phyloP scores from a whole-genome alignment of 768 basidiomycete species.

The Amanita exitialis region DNA sequence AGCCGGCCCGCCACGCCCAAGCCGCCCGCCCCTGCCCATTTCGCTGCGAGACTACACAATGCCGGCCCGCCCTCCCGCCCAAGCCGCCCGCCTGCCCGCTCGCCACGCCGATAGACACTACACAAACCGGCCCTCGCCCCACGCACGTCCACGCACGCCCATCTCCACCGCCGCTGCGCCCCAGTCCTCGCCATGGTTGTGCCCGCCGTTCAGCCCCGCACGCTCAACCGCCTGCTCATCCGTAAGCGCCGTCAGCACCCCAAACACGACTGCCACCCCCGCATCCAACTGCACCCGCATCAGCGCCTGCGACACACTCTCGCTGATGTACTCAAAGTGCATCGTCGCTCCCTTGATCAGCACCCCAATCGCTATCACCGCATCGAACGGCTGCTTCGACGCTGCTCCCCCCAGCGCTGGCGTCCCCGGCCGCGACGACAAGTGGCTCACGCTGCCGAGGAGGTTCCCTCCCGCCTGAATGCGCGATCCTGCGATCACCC shows the following conservation, averaged over 20 bases:
- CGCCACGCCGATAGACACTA: too few relatives aligned
- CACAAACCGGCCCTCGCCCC: conserved; percentile 62
- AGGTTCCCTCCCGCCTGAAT: conserved; percentile 66
- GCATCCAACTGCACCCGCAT: conserved; percentile 94
- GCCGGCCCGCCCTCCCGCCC: too few relatives aligned
- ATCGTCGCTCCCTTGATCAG: conserved; percentile 97
- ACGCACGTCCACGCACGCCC: conserved; percentile 55
- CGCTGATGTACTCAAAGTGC: conserved; percentile 99
- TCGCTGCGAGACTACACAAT: too few relatives aligned
- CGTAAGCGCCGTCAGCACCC: conserved; percentile 84
- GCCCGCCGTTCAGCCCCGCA: conserved; percentile 83
- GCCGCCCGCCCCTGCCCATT: too few relatives aligned
- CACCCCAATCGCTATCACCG: conserved; percentile 94
- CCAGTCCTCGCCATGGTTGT: conserved; percentile 99
- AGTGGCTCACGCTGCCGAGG: conserved; percentile 28
- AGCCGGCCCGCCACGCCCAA: too few relatives aligned
- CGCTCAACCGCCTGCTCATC: conserved; percentile 94
- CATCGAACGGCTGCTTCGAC: conserved; percentile 70
- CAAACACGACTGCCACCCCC: conserved; percentile 92
- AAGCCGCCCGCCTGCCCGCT: too few relatives aligned
- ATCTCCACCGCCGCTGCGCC: conserved; percentile 95
- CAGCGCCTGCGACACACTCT: conserved; percentile 84
- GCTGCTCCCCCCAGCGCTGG: conserved; percentile 29
- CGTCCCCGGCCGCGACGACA: conserved; percentile 40
- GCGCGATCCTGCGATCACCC: conserved; percentile 83